Evolutionary conservation across 1,284 basidiomycete genomes (phyloP), one percentile per base, ranked within the genome.

Genomic region (Ceraceosorus bombacis): DNA sequence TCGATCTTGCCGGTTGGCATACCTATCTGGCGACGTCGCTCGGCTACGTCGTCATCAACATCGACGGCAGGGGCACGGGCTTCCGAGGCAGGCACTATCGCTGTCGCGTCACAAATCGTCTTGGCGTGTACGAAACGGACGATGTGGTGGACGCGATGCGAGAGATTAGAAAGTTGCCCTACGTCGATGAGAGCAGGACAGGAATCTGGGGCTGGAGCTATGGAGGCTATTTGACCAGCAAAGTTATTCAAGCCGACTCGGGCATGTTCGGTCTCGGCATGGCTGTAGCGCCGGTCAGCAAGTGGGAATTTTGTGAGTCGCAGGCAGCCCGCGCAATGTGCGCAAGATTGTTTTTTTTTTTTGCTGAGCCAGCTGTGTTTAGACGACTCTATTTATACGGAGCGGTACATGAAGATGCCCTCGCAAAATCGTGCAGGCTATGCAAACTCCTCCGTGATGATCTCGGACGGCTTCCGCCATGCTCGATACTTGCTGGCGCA

Each of bases 1-100:
- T 61, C 58, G 61, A 61, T 8, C 58, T 68, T 3, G 61, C 62
- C 3, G 68, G 69, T 38, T 97, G 90, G 90, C 85, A 91, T 69
- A 82, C 89, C 62, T 94, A 88, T 79, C 82, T 96, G 27, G 88
- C 87, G 2, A 87, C 87, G 66, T 83, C 84, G 39, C 80, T 90
- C 50, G 85, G 90, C 66, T 96, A 94, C 78, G 82, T 98, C 51
- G 82, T 94, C 37, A 88, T 95, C 52, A 80, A 84, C 10, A 86
- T 96, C 49, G 94, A 97, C 76, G 91, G 90, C 0, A 84, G 93
- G n/a, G 93, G 93, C 0, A 97, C 94, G 0, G 94, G 94, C 1
- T 89, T 82, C 79, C 89, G 88, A 76, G 94, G 94, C 0, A 83
- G 91, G 40, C 80, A 80, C 60, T 80, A 95, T 77, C 82, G 93